phyloP scores from a whole-genome alignment of 768 basidiomycete genomes.

The Suillus occidentalis region DNA sequence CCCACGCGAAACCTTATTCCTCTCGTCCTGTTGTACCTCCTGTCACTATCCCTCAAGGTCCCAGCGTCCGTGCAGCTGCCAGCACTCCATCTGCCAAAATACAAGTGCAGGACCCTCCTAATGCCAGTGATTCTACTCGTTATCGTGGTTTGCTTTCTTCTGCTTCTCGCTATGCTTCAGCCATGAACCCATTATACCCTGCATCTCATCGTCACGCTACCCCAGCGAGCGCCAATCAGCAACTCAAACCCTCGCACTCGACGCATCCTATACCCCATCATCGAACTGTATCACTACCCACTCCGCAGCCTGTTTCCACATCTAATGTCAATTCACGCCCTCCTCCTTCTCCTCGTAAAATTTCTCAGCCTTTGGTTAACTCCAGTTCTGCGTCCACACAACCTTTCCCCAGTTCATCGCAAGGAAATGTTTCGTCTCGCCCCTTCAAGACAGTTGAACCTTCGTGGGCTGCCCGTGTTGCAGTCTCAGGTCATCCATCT shows the following conservation, averaged over 20 bases:
- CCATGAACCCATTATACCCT: conserved; percentile 25
- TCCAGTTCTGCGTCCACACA: conserved; percentile 24
- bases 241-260: conserved; percentile 21
- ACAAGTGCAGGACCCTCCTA: conserved; percentile 21
- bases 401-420: conserved; percentile 27
- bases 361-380: conserved; percentile 27
- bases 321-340: conserved; percentile 10
- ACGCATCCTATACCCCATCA: conserved; percentile 30
- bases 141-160: conserved; percentile 22
- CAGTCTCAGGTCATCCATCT: conserved; percentile 31
- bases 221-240: conserved; percentile 17
- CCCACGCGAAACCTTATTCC: conserved; percentile 18
- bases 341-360: conserved; percentile 30
- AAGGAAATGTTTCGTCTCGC: background rate
- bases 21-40: conserved; percentile 17
- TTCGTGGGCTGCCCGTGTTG: conserved; percentile 24
- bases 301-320: conserved; percentile 16
- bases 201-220: conserved; percentile 23
- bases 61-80: conserved; percentile 14
- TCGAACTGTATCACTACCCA: conserved; percentile 39
- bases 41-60: conserved; percentile 18
- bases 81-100: conserved; percentile 15
- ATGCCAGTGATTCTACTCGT: conserved; percentile 20
- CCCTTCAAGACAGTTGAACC: background rate
- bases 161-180: conserved; percentile 18